Percentiles rank a stretch among this genome's conserved stretches.
Conservation (phyloP, 2,329 filamentous ascomycete species). For the Ophiocordyceps camponoti-floridani region DNA sequence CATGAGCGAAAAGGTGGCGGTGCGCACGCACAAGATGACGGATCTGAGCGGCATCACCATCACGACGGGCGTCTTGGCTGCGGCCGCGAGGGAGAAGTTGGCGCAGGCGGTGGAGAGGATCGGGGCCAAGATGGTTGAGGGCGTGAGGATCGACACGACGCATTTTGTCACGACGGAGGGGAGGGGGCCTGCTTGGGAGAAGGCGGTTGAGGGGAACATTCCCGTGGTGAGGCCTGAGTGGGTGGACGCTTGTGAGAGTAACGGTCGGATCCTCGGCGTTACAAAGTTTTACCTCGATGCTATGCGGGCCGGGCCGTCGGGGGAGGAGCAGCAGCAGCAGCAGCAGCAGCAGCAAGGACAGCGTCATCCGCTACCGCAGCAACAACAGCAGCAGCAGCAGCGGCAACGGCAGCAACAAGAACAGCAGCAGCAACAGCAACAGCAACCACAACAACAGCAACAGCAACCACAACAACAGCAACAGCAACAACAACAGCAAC, state of each 20-base stretch:
- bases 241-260: constrained; percentile 90
- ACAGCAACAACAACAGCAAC: too few species aligned
- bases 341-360: too few species aligned
- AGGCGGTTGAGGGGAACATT: constrained; percentile 98
- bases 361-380: too few species aligned
- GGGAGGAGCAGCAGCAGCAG: constrained; percentile 14
- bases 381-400: too few species aligned
- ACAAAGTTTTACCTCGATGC: constrained; percentile 94
- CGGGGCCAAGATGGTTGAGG: constrained; percentile 79
- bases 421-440: too few species aligned
- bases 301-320: constrained; percentile 25
- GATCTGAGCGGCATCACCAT: constrained; percentile 91
- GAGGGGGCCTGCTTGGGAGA: constrained; percentile 56
- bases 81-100: constrained; percentile 53
- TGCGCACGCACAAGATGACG: constrained; percentile 96
- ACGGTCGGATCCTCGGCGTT: constrained; percentile 82
- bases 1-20: constrained; percentile 63
- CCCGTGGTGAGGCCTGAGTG: constrained; percentile 93
- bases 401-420: too few species aligned
- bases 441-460: too few species aligned
- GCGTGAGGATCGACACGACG: constrained; percentile 88
- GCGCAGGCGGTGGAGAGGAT: constrained; percentile 66
- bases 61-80: constrained; percentile 71
- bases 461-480: too few species aligned
- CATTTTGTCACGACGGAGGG: constrained; percentile 97